These are phyloP conservation scores for Whalleya microplaca DNA, from an alignment of 2,329 filamentous ascomycete genomes.

Conservation along the genomic window DNA sequence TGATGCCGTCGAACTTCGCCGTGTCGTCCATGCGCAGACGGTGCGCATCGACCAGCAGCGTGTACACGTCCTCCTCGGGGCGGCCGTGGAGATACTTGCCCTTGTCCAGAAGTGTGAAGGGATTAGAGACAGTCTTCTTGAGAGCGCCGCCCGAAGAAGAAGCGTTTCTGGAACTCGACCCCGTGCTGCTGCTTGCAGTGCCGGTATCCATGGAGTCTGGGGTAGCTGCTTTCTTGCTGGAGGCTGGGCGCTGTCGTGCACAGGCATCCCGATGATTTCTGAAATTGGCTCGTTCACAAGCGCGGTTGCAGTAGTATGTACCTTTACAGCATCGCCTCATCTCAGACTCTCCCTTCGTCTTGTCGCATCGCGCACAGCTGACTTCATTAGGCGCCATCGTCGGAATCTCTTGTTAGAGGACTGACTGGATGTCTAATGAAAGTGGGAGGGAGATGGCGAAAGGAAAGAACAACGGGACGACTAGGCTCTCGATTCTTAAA, in stretches of 20 bases:
- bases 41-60: conserved; percentile 52
- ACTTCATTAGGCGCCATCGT: neutral
- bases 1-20: conserved; percentile 32
- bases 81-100: conserved; percentile 49
- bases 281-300: conserved; percentile 57
- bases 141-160: neutral
- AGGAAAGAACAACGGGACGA: no score
- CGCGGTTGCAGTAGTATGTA: conserved; percentile 46
- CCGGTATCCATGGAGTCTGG: neutral
- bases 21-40: conserved; percentile 49
- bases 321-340: conserved; percentile 4
- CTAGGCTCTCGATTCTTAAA: no score
- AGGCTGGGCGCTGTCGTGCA: conserved; percentile 1
- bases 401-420: no score
- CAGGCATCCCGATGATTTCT: conserved; percentile 52
- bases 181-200: neutral
- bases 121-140: conserved; percentile 34
- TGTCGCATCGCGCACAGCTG: conserved; percentile 2
- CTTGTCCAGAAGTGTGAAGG: conserved; percentile 46
- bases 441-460: no score
- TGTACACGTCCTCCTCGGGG: conserved; percentile 48
- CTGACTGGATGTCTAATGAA: no score
- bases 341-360: neutral
- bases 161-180: no score
- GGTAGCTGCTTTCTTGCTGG: conserved; percentile 5